Evolutionary conservation across 306 rosid genomes (phyloP).

Genomic region (Vigna reflexopilosa): DNA sequence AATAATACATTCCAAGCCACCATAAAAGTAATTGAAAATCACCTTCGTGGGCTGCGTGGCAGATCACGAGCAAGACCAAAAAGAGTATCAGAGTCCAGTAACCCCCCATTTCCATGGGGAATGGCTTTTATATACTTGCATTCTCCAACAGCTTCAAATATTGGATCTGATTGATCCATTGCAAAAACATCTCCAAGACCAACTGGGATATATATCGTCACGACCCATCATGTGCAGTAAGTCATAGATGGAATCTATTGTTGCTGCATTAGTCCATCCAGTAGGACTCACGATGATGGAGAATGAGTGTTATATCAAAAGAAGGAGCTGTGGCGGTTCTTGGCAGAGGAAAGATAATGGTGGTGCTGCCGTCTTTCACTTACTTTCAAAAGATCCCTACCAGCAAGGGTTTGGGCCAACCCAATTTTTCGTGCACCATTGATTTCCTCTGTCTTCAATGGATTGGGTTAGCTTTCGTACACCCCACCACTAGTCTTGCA

Average conservation of each 20-base stretch:
- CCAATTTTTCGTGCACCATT: too few species aligned
- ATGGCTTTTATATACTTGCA: conserved; percentile 83
- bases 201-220: conserved; percentile 88
- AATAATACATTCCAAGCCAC: background rate
- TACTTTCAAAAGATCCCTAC: too few species aligned
- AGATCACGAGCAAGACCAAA: conserved; percentile 88
- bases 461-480: too few species aligned
- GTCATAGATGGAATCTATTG: conserved; percentile 83
- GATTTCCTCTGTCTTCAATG: too few species aligned
- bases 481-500: too few species aligned
- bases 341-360: too few species aligned
- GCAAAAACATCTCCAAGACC: conserved; percentile 87
- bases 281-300: conserved; percentile 70
- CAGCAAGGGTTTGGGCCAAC: too few species aligned
- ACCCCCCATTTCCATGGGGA: conserved; percentile 95
- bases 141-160: conserved; percentile 63
- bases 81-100: conserved; percentile 88
- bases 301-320: too few species aligned
- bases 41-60: conserved; percentile 94
- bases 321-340: too few species aligned
- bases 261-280: conserved; percentile 95
- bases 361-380: too few species aligned
- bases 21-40: conserved; percentile 23
- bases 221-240: conserved; percentile 97
- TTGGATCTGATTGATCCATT: conserved; percentile 69